phyloP scores from a whole-genome alignment of 108 stramenopile genomes.

The Cyclostephanos invisitatus region DNA sequence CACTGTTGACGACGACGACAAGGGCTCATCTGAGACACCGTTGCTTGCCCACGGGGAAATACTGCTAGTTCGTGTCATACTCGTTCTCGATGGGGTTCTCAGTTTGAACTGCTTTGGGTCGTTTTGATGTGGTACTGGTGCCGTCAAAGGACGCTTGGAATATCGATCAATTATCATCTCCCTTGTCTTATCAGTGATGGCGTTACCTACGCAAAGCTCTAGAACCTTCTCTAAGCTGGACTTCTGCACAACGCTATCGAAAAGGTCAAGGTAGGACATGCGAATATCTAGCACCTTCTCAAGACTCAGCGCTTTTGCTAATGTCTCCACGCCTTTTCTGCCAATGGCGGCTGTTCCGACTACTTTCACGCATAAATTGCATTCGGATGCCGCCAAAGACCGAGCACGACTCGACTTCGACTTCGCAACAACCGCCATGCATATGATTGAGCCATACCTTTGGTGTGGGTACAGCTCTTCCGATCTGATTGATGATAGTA shows the following conservation, averaged over 20 bases:
- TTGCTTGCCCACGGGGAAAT: slow-evolving; percentile 2
- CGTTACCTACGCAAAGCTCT: slow-evolving; percentile 52
- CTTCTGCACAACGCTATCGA: slow-evolving; percentile 61
- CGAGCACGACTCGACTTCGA: slow-evolving; percentile 66
- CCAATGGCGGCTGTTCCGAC: slow-evolving; percentile 72
- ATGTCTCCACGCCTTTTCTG: slow-evolving; percentile 66
- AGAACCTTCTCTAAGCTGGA: slow-evolving; percentile 67
- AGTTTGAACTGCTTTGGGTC: slow-evolving; percentile 13
- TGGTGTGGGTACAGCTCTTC: slow-evolving; percentile 53
- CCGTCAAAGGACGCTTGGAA: slow-evolving; percentile 19
- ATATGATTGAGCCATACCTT: slow-evolving; percentile 64
- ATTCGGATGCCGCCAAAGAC: slow-evolving; percentile 60
- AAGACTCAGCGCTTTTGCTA: slow-evolving; percentile 64
- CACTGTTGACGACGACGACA: slow-evolving; percentile 30
- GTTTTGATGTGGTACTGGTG: slow-evolving; percentile 10
- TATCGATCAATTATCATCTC: slow-evolving; percentile 60
- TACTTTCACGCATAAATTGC: slow-evolving; percentile 58
- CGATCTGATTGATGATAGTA: slow-evolving; percentile 50
- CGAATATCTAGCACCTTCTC: slow-evolving; percentile 78
- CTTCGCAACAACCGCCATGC: slow-evolving; percentile 71
- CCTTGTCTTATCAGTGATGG: slow-evolving; percentile 49
- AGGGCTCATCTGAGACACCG: background rate
- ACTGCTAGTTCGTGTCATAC: slow-evolving; percentile 6
- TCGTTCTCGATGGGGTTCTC: slow-evolving; percentile 30
- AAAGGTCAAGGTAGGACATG: slow-evolving; percentile 66